Conservation (phyloP, 2,329 filamentous ascomycete species). For the Didymella sp. region DNA sequence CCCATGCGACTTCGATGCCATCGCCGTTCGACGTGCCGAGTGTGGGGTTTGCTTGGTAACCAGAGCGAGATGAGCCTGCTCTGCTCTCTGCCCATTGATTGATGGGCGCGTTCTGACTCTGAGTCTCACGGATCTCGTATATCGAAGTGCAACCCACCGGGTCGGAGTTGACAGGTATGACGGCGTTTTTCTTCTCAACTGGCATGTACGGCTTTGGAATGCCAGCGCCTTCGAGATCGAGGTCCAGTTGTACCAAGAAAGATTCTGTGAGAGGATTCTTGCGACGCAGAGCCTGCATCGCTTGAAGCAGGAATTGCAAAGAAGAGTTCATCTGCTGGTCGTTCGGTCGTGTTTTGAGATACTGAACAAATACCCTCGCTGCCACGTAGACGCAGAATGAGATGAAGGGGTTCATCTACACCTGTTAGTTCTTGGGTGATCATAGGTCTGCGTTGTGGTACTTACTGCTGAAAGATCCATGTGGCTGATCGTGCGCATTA, state of each 20-base stretch:
- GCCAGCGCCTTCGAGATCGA: conserved; percentile 81
- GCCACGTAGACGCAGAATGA: conserved; percentile 97
- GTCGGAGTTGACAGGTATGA: conserved; percentile 37
- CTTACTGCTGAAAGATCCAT: conserved; percentile 82
- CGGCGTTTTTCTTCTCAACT: conserved; percentile 19
- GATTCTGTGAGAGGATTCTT: conserved; percentile 93
- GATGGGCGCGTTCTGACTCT: conserved; percentile 33
- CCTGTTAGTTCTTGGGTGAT: conserved; percentile 23
- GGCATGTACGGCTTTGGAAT: conserved; percentile 59
- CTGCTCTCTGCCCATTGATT: conserved; percentile 38
- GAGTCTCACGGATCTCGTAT: conserved; percentile 45
- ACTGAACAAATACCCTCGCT: conserved; percentile 92
- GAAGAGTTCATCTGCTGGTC: conserved; percentile 81
- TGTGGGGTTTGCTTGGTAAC: conserved; percentile 14
- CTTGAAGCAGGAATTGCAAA: conserved; percentile 86
- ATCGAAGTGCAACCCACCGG: conserved; percentile 41
- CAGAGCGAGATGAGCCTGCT: neutral
- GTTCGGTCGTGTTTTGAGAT: conserved; percentile 89
- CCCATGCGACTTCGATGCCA: conserved; percentile 32
- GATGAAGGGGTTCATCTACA: conserved; percentile 91
- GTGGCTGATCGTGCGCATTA: conserved; percentile 95
- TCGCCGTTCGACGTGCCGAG: conserved; percentile 33
- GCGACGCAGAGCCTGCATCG: conserved; percentile 87
- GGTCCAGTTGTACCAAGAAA: conserved; percentile 89
- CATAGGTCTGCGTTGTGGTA: neutral